Base-by-base conservation (phyloP, 768 basidiomycete genomes). In the Coprinopsis strossmayeri region DNA sequence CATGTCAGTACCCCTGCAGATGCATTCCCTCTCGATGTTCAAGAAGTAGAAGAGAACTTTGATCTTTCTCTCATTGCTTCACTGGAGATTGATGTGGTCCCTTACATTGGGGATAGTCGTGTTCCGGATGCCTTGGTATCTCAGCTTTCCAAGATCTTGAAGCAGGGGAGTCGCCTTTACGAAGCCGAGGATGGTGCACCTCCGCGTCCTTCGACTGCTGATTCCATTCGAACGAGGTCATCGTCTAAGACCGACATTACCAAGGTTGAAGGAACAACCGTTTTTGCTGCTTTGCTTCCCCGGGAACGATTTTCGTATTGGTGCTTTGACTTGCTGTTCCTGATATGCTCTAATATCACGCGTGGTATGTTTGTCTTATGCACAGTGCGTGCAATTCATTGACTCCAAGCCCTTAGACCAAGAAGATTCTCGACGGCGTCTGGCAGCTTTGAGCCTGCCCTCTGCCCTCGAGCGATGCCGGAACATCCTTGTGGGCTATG, bases 261-360 rank as follows among this genome's bases (percentile, higher is more conserved):
- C 40, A 51, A 53, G 34, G 41, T 67, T 45, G 32, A 54, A 27
- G 88, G 87, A 11, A 83, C 76, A 27, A 90, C 89, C 2, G 77
- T 76, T 32, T 63, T 67, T 9, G 78, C 78, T 0, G 59, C 66
- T 12, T 61, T 79, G 20, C 67, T 85, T 24, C 84, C 86, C 1
- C 70, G 91, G 32, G 92, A 94, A 61, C 74, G 90, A 5, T 94
- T 94, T 61, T 84, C 88, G 5, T 93, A 90, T 67, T 94, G 91
- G 91, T 92, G 88, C 59, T 84, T 94, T 48, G 91, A 95, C 57
- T 67, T 93, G 10, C 61, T 95, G 27, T 93, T 94, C 63, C 60
- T 87, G 54, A 72, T 93, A 25, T 93, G 88, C 57, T 86, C 87
- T 0, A 68, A 82, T 56, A 69, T 71, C 0, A 79, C 77, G 1